phyloP scores from a whole-genome alignment of 2,329 filamentous ascomycete genomes.

The Stenocarpella maydis region DNA sequence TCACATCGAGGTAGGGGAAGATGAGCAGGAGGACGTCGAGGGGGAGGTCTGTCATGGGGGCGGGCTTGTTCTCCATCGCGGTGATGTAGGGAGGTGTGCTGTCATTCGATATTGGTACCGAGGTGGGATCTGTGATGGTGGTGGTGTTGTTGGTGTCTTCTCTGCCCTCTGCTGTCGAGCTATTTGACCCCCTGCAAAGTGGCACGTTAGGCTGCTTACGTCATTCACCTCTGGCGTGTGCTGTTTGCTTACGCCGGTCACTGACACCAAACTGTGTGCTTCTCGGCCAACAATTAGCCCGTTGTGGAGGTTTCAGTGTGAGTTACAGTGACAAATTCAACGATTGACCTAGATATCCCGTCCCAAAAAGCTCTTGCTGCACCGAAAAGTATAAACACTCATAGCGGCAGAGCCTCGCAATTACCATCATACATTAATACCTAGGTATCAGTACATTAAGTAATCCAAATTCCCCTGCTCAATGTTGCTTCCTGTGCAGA shows the following conservation, averaged over 20 bases:
- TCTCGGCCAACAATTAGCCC: too few relatives aligned
- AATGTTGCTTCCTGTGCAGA: background rate
- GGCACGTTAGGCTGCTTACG: background rate
- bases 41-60: background rate
- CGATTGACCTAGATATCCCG: too few relatives aligned
- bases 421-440: background rate
- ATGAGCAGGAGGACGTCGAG: conserved; percentile 19
- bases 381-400: background rate
- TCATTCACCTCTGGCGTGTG: background rate
- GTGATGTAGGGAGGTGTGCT: background rate
- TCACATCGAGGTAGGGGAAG: conserved; percentile 4
- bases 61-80: background rate
- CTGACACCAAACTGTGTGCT: too few relatives aligned
- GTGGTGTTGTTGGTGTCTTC: too few relatives aligned
- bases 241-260: background rate
- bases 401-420: background rate
- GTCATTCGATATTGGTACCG: background rate
- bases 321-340: too few relatives aligned
- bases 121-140: background rate
- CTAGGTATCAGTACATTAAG: too few relatives aligned
- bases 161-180: too few relatives aligned
- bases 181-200: background rate
- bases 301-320: too few relatives aligned
- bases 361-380: too few relatives aligned
- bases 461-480: too few relatives aligned